Evolutionary conservation across 805 yeast species (phyloP).

Genomic region (Teunomyces funiuensis): DNA sequence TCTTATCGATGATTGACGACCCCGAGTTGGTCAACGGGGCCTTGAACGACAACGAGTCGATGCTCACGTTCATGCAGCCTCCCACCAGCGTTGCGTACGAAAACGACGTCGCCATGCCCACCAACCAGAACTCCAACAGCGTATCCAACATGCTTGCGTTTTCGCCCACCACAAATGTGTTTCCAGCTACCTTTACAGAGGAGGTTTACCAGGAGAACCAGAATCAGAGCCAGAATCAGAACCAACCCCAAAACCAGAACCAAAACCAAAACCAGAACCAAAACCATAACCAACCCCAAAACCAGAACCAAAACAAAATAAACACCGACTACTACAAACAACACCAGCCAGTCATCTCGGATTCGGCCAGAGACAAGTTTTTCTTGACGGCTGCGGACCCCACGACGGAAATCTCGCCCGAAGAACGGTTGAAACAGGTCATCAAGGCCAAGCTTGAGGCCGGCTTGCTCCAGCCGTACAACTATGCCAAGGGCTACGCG

Average conservation of each 20-base stretch:
- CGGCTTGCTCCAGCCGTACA: slow-evolving; percentile 87
- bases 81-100: neutral
- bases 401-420: slow-evolving; percentile 89
- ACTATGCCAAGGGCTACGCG: slow-evolving; percentile 92
- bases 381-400: slow-evolving; percentile 97
- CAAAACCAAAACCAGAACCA: slow-evolving; percentile 4
- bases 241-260: slow-evolving; percentile 7
- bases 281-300: slow-evolving; percentile 4
- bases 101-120: neutral
- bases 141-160: slow-evolving; percentile 26
- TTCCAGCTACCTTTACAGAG: slow-evolving; percentile 10
- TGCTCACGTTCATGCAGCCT: slow-evolving; percentile 2
- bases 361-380: slow-evolving; percentile 87
- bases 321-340: slow-evolving; percentile 20
- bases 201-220: slow-evolving; percentile 6
- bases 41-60: slow-evolving; percentile 20
- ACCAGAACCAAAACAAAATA: slow-evolving; percentile 8
- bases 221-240: slow-evolving; percentile 4
- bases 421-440: slow-evolving; percentile 88
- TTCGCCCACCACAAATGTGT: slow-evolving; percentile 28
- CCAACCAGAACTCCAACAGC: slow-evolving; percentile 7
- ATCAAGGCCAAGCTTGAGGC: slow-evolving; percentile 94
- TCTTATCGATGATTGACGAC: slow-evolving; percentile 86
- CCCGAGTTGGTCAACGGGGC: slow-evolving; percentile 61
- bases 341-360: slow-evolving; percentile 51